Percentiles rank a stretch among this genome's conserved stretches.
phyloP scores from a whole-genome alignment of 495 filamentous ascomycete genomes.

The Xanthoparmelia taractica region DNA sequence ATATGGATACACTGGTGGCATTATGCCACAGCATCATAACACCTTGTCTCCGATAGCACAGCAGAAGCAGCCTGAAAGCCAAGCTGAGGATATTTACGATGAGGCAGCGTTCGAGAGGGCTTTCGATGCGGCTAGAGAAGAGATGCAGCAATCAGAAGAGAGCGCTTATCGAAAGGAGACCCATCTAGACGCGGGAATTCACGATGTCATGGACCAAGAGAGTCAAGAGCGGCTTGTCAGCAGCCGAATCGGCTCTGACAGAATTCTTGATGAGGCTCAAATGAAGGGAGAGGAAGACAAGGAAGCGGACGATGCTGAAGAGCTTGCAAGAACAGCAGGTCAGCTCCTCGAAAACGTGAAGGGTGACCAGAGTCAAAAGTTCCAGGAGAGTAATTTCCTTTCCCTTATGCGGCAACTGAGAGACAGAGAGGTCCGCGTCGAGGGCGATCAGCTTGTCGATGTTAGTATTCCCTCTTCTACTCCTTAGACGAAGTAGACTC shows the following conservation, averaged over 20 bases:
- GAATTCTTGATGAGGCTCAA: constrained; percentile 35
- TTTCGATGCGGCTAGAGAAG: constrained; percentile 41
- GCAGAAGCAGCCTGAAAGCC: constrained; percentile 22
- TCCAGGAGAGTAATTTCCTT: constrained; percentile 70
- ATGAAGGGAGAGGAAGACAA: constrained; percentile 22
- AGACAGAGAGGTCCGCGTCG: constrained; percentile 46
- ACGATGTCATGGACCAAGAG: neutral
- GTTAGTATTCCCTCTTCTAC: constrained; percentile 43
- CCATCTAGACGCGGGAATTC: constrained; percentile 6
- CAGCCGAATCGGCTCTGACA: constrained; percentile 46
- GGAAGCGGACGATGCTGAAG: constrained; percentile 48
- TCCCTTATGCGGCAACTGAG: constrained; percentile 62
- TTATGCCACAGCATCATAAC: constrained; percentile 7
- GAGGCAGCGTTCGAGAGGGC: constrained; percentile 58
- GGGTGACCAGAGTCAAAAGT: constrained; percentile 61
- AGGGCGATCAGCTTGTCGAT: constrained; percentile 49
- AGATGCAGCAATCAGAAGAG: constrained; percentile 26
- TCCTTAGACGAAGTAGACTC: constrained; percentile 29
- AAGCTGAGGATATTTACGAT: constrained; percentile 41
- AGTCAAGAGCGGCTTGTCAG: constrained; percentile 7
- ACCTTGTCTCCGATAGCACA: constrained; percentile 25
- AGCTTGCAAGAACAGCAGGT: constrained; percentile 62
- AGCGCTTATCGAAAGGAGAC: constrained; percentile 17
- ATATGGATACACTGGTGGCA: constrained; percentile 4
- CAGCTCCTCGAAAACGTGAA: constrained; percentile 62